Conservation (phyloP, 805 yeast species). For the Yarrowia sp. region DNA sequence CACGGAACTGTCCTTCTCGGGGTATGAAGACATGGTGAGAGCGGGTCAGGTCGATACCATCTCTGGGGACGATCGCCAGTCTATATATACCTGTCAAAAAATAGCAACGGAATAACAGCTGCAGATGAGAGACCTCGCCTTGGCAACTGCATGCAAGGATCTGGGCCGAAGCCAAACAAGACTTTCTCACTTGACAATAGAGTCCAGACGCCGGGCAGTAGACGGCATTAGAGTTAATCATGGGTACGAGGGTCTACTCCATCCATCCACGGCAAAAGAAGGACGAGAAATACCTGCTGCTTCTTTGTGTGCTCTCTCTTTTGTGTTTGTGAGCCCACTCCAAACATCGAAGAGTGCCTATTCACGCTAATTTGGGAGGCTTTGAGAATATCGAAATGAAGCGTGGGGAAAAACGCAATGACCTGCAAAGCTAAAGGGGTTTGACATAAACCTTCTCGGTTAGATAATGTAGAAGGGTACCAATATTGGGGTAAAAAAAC, state of each 20-base stretch:
- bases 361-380: not conserved
- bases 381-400: not conserved
- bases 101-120: conserved; percentile 1
- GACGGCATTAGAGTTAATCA: too few relatives aligned
- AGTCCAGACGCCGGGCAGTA: too few relatives aligned
- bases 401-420: conserved; percentile 6
- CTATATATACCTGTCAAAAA: not conserved
- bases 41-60: not conserved
- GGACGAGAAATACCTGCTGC: too few relatives aligned
- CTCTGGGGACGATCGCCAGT: not conserved
- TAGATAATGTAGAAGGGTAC: not conserved
- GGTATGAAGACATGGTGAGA: not conserved
- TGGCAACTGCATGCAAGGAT: conserved; percentile 5
- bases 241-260: too few relatives aligned
- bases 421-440: not conserved
- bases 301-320: too few relatives aligned
- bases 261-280: not conserved
- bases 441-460: not conserved
- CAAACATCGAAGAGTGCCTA: not conserved
- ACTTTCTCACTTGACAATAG: not conserved
- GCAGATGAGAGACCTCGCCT: not conserved
- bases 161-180: not conserved
- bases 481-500: too few relatives aligned
- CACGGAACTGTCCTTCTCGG: not conserved
- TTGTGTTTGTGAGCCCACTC: too few relatives aligned